Conservation (phyloP, 2,329 filamentous ascomycete genomes). For the Neospermospora avenae region DNA sequence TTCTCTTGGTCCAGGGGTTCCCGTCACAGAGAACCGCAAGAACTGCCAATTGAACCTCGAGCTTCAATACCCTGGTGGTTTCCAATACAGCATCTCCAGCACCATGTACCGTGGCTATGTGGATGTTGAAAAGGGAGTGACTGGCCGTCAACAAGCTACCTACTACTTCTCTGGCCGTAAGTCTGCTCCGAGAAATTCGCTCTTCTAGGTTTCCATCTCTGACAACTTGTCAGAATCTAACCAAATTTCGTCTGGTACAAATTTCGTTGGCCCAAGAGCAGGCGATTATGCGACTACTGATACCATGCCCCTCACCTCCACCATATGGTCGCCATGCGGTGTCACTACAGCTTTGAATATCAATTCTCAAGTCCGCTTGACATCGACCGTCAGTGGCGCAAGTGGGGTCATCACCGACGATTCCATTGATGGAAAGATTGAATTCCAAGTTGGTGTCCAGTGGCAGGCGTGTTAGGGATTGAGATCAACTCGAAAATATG, state of each 20-base stretch:
- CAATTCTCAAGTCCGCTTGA: slow-evolving; percentile 1
- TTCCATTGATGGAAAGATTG: neutral
- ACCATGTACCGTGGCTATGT: slow-evolving; percentile 1
- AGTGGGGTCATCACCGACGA: slow-evolving; percentile 2
- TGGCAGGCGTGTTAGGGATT: neutral
- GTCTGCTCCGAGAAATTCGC: neutral
- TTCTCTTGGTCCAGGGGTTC: neutral
- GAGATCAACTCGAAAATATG: neutral
- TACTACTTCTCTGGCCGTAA: slow-evolving; percentile 5
- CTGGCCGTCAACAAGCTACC: neutral
- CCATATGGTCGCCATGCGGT: neutral
- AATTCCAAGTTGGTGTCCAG: neutral
- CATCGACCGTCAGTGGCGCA: neutral
- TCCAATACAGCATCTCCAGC: slow-evolving; percentile 2
- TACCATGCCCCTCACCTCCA: slow-evolving; percentile 1
- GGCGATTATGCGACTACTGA: neutral
- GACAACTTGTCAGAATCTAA: neutral
- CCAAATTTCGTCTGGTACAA: neutral
- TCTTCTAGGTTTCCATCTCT: neutral
- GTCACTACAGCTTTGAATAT: neutral
- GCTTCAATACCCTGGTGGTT: slow-evolving; percentile 1
- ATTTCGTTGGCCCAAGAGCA: slow-evolving; percentile 2
- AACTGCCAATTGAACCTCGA: slow-evolving; percentile 9
- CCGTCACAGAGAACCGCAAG: slow-evolving; percentile 7
- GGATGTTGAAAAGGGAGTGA: neutral